Evolutionary conservation across 2,329 filamentous ascomycete genomes (phyloP), one percentile per base, ranked within the genome.

Genomic region (Alternaria angustiovoidea): DNA sequence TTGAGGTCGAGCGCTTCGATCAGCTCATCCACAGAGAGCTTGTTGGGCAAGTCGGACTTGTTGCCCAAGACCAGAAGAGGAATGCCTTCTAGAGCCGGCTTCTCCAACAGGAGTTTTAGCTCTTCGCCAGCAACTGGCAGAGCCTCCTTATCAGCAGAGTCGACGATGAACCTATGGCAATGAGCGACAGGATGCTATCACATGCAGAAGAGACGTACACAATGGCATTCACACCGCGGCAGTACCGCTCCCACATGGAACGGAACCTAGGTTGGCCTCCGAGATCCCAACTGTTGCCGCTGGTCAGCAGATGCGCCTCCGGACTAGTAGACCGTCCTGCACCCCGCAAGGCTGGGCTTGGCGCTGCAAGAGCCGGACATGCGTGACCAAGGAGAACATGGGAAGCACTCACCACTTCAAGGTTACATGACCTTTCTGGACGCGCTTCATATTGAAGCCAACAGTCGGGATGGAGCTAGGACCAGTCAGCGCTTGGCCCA

Each of bases 161-260:
- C 95, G 75, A 98, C 94, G 78, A 99, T 97, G 81, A 97, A 99
- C 68, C 88, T 89, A 69, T 36, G 51, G 28, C 63, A 58, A 75
- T 76, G 63, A 78, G 73, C 69, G 63, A 66, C 52, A 56, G 57
- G 38, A 38, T 34, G 47, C 26, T 18, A 58, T 43, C 49, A 69
- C 49, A 59, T 59, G 65, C 56, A 57, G 51, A 51, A 47, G 51
- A 64, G 36, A 49, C 85, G 79, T 85, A 90, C 87, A 99, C 92
- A 71, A 99, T 97, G 70, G 94, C 94, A 81, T 96, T 97, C 70
- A 98, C 95, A 53, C 93, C 95, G 66, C 94, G 92, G 81, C 95
- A 98, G 80, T 99, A 99, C 75, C 95, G 87, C 84, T 99, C 95
- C 95, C 95, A 99, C 95, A 99, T 99, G 70, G 92, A 92, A 75